Percentiles rank a stretch among this genome's conserved stretches.
Conservation (phyloP, 352 stramenopile species). For the Globisporangium cystogenes region DNA sequence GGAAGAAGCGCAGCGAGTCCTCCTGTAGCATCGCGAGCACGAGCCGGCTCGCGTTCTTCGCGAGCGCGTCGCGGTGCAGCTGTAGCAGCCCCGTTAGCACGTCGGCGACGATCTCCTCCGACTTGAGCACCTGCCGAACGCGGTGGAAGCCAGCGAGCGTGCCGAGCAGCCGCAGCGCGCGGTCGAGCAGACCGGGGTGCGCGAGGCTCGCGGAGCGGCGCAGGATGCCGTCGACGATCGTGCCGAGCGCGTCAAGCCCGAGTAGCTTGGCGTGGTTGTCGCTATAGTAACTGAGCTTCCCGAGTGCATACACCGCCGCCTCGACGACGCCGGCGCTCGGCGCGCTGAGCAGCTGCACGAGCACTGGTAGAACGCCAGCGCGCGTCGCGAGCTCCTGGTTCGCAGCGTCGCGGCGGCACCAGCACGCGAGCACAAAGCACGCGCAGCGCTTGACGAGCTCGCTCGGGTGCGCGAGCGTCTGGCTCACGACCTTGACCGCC, state of each 20-base stretch:
- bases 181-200: slow-evolving; percentile 51
- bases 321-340: slow-evolving; percentile 55
- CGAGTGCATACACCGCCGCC: slow-evolving; percentile 48
- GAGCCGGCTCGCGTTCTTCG: slow-evolving; percentile 62
- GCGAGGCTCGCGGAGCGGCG: slow-evolving; percentile 28
- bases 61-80: slow-evolving; percentile 37
- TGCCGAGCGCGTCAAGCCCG: slow-evolving; percentile 49
- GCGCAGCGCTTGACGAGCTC: slow-evolving; percentile 65
- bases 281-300: slow-evolving; percentile 51
- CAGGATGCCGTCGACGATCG: slow-evolving; percentile 43
- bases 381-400: slow-evolving; percentile 47
- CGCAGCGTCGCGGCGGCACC: slow-evolving; percentile 42
- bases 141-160: slow-evolving; percentile 52
- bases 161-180: slow-evolving; percentile 50
- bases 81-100: slow-evolving; percentile 59
- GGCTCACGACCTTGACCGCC: slow-evolving; percentile 52
- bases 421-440: slow-evolving; percentile 60
- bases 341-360: slow-evolving; percentile 61
- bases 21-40: slow-evolving; percentile 57
- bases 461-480: slow-evolving; percentile 49
- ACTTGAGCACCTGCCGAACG: slow-evolving; percentile 51
- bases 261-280: slow-evolving; percentile 70
- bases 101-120: slow-evolving; percentile 68
- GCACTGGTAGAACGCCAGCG: slow-evolving; percentile 29
- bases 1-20: slow-evolving; percentile 76